Evolutionary conservation across 257 asterid species (phyloP), one percentile per base, ranked within the genome.

Genomic region (Ilex aquifolium): DNA sequence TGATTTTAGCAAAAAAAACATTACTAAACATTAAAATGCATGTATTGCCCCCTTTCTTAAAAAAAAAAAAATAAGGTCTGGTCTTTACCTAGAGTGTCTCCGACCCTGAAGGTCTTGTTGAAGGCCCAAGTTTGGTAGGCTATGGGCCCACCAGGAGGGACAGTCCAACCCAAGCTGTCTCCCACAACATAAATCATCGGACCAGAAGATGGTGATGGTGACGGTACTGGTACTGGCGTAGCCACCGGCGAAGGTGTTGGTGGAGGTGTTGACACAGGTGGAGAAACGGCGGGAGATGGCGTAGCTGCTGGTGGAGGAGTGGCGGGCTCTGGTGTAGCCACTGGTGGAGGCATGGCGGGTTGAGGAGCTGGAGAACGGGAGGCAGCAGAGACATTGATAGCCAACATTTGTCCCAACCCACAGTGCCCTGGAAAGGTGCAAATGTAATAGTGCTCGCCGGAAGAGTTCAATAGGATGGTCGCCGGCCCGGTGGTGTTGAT

Each of bases 321-420:
- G 8, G 65, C 39, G 2, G 42, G 54, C 16, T 79, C 67, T 6
- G 80, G 60, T 0, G 80, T 62, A 8, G 71, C 65, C 4, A 68
- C 57, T 57, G 32, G 65, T 1, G 64, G 65, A 2, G 75, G 21
- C 2, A 2, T n/a, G 9, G 57, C 2, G 30, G 30, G 57, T 15
- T 7, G 11, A 1, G 65, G 59, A n/a, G 61, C 42, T 2, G 27
- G 49, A 36, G 59, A 2, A 32, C 74, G 40, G 16, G 67, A 53
- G 31, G 79, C 42, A 32, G 77, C 74, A 10, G 90, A 71, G 72
- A 89, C 96, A 48, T 79, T 79, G 62, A 89, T 79, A 7, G 93
- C 76, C 73, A 89, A 31, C 63, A 73, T 84, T 77, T 77, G 85
- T 4, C 94, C 96, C 0, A 56, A 10, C 15, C 5, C 2, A 63